Evolutionary conservation across 768 basidiomycete genomes (phyloP).

Genomic region (Butyriboletus loyo): DNA sequence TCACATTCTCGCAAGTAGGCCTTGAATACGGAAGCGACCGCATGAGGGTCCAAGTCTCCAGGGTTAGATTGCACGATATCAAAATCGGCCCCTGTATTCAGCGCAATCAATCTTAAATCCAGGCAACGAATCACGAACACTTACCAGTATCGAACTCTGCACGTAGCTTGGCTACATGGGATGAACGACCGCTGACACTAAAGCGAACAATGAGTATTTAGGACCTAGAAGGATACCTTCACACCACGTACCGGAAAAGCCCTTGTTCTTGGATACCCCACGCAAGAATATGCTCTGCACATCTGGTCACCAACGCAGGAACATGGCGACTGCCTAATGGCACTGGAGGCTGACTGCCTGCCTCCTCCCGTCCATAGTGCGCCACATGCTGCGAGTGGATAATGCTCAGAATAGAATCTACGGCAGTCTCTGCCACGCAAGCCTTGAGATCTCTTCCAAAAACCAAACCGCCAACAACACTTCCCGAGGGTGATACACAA

Average conservation of each 20-base stretch:
- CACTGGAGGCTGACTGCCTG: slow-evolving; percentile 18
- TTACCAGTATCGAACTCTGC: slow-evolving; percentile 79
- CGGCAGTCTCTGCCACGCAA: slow-evolving; percentile 57
- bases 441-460: slow-evolving; percentile 60
- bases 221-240: background rate
- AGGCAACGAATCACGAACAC: slow-evolving; percentile 16
- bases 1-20: slow-evolving; percentile 88
- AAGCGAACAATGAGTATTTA: slow-evolving; percentile 9
- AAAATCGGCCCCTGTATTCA: slow-evolving; percentile 71
- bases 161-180: slow-evolving; percentile 72
- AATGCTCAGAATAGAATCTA: slow-evolving; percentile 26
- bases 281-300: slow-evolving; percentile 73
- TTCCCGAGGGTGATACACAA: slow-evolving; percentile 33
- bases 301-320: slow-evolving; percentile 77
- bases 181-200: slow-evolving; percentile 80
- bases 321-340: slow-evolving; percentile 50
- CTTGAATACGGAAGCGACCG: slow-evolving; percentile 91
- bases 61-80: slow-evolving; percentile 76
- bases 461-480: slow-evolving; percentile 50
- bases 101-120: slow-evolving; percentile 3
- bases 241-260: slow-evolving; percentile 64
- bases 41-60: slow-evolving; percentile 90
- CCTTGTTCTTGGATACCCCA: slow-evolving; percentile 90
- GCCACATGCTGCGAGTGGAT: slow-evolving; percentile 6
- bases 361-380: background rate